Evolutionary conservation across 1,139 yeast genomes (phyloP).

Genomic region (Candida dubliniensis): DNA sequence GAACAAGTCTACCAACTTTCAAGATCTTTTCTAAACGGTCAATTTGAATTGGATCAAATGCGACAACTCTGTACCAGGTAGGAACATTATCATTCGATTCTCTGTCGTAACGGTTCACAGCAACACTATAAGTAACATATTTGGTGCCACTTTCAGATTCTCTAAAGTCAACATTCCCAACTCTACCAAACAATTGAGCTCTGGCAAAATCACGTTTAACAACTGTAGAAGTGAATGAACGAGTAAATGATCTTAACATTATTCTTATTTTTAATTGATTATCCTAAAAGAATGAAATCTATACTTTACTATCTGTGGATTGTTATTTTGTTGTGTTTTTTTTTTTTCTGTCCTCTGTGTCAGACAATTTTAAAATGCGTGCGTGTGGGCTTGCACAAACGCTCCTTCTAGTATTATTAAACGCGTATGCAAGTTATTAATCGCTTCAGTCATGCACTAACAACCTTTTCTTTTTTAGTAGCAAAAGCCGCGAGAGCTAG

Average conservation of each 20-base stretch:
- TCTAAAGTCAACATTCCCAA: slow-evolving; percentile 37
- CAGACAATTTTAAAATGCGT: too few species aligned
- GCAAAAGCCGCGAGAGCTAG: too few species aligned
- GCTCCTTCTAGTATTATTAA: too few species aligned
- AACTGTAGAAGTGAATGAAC: slow-evolving; percentile 36
- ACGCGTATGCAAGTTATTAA: too few species aligned
- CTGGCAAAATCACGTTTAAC: slow-evolving; percentile 40
- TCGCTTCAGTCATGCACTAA: too few species aligned
- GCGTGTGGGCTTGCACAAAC: too few species aligned
- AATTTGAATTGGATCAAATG: slow-evolving; percentile 39
- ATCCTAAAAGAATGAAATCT: too few species aligned
- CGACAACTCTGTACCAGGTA: slow-evolving; percentile 46
- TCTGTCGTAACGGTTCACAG: slow-evolving; percentile 41
- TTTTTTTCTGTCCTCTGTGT: too few species aligned
- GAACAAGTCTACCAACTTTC: slow-evolving; percentile 44
- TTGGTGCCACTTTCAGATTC: slow-evolving; percentile 42
- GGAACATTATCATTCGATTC: slow-evolving; percentile 30
- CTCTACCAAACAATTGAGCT: slow-evolving; percentile 44
- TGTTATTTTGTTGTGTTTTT: too few species aligned
- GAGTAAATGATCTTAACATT: slow-evolving; percentile 33
- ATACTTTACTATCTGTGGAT: too few species aligned
- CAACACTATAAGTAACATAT: slow-evolving; percentile 44
- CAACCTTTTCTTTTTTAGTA: too few species aligned
- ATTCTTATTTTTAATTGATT: background rate
- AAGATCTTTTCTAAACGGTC: slow-evolving; percentile 39